These are phyloP conservation scores for Pisolithus tinctorius DNA, from an alignment of 768 basidiomycete species.

Conservation along the genomic window DNA sequence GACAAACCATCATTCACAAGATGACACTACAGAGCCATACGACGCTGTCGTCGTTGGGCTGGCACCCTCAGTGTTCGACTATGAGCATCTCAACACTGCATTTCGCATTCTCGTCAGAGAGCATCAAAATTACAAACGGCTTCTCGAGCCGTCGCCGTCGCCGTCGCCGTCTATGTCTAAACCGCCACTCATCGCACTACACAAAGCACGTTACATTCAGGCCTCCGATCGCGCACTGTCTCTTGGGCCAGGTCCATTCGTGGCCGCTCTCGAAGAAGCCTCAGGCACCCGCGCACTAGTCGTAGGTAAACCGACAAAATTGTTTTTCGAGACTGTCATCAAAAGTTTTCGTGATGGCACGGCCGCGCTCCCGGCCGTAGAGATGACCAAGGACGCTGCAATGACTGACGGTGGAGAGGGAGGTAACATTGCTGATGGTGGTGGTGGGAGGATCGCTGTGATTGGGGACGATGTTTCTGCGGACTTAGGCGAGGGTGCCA, in stretches of 20 bases:
- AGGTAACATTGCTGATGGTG: conserved; percentile 1
- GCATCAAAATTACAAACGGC: conserved; percentile 8
- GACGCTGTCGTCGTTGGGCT: conserved; percentile 65
- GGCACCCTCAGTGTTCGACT: conserved; percentile 45
- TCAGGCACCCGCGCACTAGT: conserved; percentile 40
- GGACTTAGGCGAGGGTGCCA: conserved; percentile 58
- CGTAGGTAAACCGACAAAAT: conserved; percentile 57
- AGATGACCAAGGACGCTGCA: too few species aligned
- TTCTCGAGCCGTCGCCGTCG: not conserved
- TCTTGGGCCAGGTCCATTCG: conserved; percentile 67
- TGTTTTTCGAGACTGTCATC: conserved; percentile 56
- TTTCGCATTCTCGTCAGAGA: conserved; percentile 57
- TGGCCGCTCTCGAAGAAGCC: conserved; percentile 54
- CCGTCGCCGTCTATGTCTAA: not conserved
- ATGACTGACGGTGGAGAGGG: conserved; percentile 1
- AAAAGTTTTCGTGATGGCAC: conserved; percentile 29
- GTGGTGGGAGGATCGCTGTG: conserved; percentile 37
- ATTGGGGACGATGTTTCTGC: conserved; percentile 63
- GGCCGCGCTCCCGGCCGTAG: too few species aligned
- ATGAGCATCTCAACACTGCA: conserved; percentile 52
- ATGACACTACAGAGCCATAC: conserved; percentile 22
- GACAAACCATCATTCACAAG: not conserved
- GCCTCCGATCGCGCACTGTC: conserved; percentile 43
- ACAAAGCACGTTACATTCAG: conserved; percentile 49
- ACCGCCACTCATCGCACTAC: conserved; percentile 49